Conservation (phyloP, 495 filamentous ascomycete genomes). For the Neurospora sp. region DNA sequence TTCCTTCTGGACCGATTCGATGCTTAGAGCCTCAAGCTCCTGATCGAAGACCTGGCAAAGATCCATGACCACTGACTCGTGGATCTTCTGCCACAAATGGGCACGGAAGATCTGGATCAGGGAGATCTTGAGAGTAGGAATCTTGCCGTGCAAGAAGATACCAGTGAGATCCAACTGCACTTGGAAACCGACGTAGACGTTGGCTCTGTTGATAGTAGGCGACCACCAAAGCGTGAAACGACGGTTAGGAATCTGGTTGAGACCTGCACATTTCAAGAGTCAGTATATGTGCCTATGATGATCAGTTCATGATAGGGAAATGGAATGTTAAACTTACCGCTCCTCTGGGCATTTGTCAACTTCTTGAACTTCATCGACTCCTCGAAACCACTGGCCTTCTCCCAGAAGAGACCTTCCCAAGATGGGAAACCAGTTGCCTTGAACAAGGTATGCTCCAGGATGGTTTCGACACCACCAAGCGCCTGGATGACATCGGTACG, state of each 20-base stretch:
- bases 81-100: constrained; percentile 99
- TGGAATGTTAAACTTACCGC: constrained; percentile 37
- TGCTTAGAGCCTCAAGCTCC: constrained; percentile 89
- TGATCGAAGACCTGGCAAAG: constrained; percentile 99
- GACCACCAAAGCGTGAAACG: constrained; percentile 99
- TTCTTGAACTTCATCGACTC: constrained; percentile 94
- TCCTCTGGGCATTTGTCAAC: constrained; percentile 94
- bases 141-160: constrained; percentile 99
- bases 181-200: constrained; percentile 93
- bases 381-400: constrained; percentile 50
- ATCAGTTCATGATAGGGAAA: not conserved
- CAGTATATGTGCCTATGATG: not conserved
- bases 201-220: constrained; percentile 67
- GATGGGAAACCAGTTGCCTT: constrained; percentile 97
- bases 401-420: constrained; percentile 99
- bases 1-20: constrained; percentile 98
- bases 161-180: constrained; percentile 97
- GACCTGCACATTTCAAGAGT: constrained; percentile 21
- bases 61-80: constrained; percentile 99
- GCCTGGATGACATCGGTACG: constrained; percentile 98
- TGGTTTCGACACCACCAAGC: constrained; percentile 98
- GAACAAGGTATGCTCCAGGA: constrained; percentile 96
- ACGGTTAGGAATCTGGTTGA: constrained; percentile 99
- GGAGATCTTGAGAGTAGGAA: constrained; percentile 96
- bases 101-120: constrained; percentile 99